Evolutionary conservation across 129 eudicot species (phyloP).

Genomic region (Helianthus tuberosus): DNA sequence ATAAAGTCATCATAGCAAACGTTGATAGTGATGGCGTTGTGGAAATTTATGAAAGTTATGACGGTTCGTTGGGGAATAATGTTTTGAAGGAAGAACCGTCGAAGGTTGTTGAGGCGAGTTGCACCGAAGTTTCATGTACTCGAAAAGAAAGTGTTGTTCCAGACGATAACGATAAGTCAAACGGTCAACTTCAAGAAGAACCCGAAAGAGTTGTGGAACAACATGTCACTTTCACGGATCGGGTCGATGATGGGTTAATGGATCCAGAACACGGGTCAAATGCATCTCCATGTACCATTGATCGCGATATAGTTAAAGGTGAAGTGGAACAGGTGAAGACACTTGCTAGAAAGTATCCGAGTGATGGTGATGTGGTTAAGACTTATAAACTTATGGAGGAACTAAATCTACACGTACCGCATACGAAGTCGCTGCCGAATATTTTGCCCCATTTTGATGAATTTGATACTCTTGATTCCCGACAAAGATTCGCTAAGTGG

Average conservation of each 20-base stretch:
- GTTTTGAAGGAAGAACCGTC: constrained; percentile 17
- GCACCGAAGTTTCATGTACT: constrained; percentile 26
- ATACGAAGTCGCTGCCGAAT: constrained; percentile 61
- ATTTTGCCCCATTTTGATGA: constrained; percentile 39
- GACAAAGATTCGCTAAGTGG: constrained; percentile 39
- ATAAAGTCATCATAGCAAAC: constrained; percentile 31
- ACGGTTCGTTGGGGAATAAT: constrained; percentile 25
- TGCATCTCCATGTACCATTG: constrained; percentile 15
- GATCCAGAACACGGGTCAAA: constrained; percentile 27
- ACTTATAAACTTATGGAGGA: constrained; percentile 35
- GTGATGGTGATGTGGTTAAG: constrained; percentile 43
- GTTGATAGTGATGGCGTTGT: constrained; percentile 33
- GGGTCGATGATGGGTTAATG: constrained; percentile 10
- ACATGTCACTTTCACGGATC: constrained; percentile 57
- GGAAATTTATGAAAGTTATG: constrained; percentile 23
- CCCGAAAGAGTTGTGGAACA: constrained; percentile 55
- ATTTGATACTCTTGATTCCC: constrained; percentile 36
- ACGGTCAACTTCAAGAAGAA: constrained; percentile 30
- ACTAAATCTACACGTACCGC: constrained; percentile 27
- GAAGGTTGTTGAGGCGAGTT: constrained; percentile 28
- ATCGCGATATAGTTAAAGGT: constrained; percentile 24
- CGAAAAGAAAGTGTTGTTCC: constrained; percentile 24
- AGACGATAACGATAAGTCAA: constrained; percentile 27
- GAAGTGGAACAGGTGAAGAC: constrained; percentile 28
- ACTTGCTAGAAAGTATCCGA: constrained; percentile 35